Base-by-base conservation (phyloP, 2,329 filamentous ascomycete genomes). In the Penicillium freii region DNA sequence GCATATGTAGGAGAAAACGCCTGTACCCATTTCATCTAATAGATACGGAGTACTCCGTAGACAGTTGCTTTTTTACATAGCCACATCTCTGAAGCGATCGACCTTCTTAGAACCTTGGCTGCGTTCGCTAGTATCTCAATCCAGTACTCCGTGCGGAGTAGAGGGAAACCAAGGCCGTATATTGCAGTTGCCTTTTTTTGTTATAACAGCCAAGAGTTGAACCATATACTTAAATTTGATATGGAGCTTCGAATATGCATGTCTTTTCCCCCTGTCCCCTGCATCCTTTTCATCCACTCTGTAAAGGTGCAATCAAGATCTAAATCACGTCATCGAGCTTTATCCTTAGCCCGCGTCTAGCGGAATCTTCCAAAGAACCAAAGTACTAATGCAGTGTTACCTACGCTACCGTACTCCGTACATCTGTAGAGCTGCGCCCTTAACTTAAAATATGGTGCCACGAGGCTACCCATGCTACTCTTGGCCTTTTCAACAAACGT, bases 291-390 rank as follows among this genome's bases (percentile, higher is more conserved):
- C 25, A 34, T 45, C 51, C 51, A 48, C 51, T 34, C 21, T 29
- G 17, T 17, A 40, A 59, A 58, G 47, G 45, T 68, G 68, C 66
- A 64, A 71, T 71, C 61, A 47, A 62, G 64, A 66, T 68, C 65
- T 62, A 68, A 69, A 72, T 73, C 69, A 67, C 71, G 65, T 68
- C 71, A 73, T 72, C 58, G 59, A 67, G 67, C 69, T 69, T 31
- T 65, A 63, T 66, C 59, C 46, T 57, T 39, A n/a, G 42, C 21
- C 42, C 34, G 25, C 51, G n/a, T 27, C 25, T 39, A 31, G n/a
- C 33, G 27, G 46, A 23, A 47, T 21, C n/a, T 19, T 15, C 25
- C 11, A 4, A 25, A 21, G 2, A 21, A 15, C 8, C 3, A 44
- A 51, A 51, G 49, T 44, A 51, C 27, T n/a, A 34, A 47, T n/a